Evolutionary conservation across 2,329 filamentous ascomycete species (phyloP).

Genomic region (Bipolaris zeicola): DNA sequence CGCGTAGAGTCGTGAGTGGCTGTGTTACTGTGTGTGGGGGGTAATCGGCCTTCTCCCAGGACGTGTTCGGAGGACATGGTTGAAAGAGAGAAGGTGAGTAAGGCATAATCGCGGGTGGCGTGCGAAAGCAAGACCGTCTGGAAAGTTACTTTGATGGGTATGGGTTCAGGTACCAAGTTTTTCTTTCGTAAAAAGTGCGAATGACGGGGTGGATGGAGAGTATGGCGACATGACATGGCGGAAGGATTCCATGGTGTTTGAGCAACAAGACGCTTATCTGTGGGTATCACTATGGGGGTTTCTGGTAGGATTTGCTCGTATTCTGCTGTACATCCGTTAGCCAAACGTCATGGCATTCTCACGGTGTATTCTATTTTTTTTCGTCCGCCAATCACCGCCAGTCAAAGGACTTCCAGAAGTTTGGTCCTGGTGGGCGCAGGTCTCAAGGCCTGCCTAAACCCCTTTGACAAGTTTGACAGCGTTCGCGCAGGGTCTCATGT

Average conservation of each 20-base stretch:
- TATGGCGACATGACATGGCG: not conserved
- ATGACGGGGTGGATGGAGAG: not conserved
- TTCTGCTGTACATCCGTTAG: not conserved
- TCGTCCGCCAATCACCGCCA: constrained; percentile 5
- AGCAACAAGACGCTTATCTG: constrained; percentile 10
- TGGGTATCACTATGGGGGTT: constrained; percentile 1
- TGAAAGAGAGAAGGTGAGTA: not conserved
- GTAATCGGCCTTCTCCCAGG: not conserved
- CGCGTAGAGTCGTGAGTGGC: not conserved
- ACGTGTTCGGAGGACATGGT: constrained; percentile 12
- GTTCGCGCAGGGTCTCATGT: not conserved
- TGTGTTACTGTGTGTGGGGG: constrained; percentile 1
- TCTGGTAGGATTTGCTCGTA: not conserved
- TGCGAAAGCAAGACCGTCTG: constrained; percentile 1
- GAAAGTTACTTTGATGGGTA: constrained; percentile 9
- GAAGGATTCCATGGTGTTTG: not conserved
- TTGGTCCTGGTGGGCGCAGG: not conserved
- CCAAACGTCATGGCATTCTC: constrained; percentile 1
- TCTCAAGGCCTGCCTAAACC: no score
- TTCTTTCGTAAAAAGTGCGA: not conserved
- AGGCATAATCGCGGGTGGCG: not conserved
- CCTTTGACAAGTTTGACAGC: not conserved
- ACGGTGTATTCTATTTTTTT: not conserved
- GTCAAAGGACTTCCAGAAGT: not conserved
- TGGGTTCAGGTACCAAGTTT: constrained; percentile 5